Evolutionary conservation across 768 basidiomycete genomes (phyloP), one percentile per base, ranked within the genome.

Genomic region (Mycena belliarum): DNA sequence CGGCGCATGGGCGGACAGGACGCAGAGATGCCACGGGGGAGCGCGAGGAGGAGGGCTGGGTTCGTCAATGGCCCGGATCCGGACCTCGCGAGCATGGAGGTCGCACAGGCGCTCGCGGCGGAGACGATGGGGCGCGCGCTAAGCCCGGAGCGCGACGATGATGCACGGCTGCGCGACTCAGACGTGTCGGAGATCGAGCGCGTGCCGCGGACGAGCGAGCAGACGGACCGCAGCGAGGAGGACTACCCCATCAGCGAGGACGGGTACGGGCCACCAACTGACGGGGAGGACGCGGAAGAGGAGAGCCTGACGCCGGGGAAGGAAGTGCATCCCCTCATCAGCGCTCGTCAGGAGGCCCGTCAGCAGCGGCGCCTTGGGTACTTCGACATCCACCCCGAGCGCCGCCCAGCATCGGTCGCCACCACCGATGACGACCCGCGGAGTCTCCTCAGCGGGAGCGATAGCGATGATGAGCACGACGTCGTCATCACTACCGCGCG

Each of bases 341-440:
- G 66, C 15, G 68, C 72, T 24, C 68, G 69, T n/a, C 68, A 10
- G 40, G 51, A 69, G 38, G 72, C 73, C 5, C 70, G 70, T 46
- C 66, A 71, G 44, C 76, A 78, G 62, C 71, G 76, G 43, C 79
- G 87, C 18, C 49, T 84, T 25, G 86, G 88, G 0, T 92, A 92
- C 69, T 92, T 92, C 67, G 89, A 91, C 68, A 65, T 90, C 15
- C 89, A 92, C 68, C 89, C 89, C 12, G 89, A 91, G 43, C 79
- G 89, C 43, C 75, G 85, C 37, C 80, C 79, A 21, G 25, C 46
- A 6, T 55, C 63, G 4, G 58, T 65, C n/a, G 61, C 63, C n/a
- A 64, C 59, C 21, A 66, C 67, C 18, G 70, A 76, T 10, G 77
- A 76, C 35, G 58, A 60, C 12, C 74, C 75, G 29, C 70, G 75